A percentile compares a stretch with the other conserved stretches of the same genome.
Conservation (phyloP, 108 stramenopile species). For the Skeletonema tropicum region DNA sequence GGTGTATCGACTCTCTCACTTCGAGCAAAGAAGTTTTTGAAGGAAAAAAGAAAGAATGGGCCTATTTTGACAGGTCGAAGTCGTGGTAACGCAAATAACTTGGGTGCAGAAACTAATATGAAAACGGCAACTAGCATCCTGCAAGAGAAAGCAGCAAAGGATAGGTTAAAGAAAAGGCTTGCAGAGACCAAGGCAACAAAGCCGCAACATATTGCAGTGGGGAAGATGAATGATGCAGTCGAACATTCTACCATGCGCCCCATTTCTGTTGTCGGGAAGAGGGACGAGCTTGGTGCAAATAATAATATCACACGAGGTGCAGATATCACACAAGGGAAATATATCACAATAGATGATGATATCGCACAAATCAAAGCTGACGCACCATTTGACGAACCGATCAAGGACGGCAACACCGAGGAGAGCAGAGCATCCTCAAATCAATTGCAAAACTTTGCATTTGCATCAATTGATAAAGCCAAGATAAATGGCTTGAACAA, state of each 20-base stretch:
- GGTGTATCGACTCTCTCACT: slow-evolving; percentile 33
- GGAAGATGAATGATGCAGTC: background rate
- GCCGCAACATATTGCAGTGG: background rate
- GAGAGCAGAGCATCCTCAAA: background rate
- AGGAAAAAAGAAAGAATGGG: slow-evolving; percentile 30
- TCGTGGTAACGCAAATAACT: background rate
- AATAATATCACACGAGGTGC: background rate
- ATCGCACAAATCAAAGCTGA: slow-evolving; percentile 10
- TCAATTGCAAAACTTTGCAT: slow-evolving; percentile 5
- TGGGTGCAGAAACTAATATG: slow-evolving; percentile 8
- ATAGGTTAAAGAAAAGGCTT: background rate
- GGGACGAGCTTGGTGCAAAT: background rate
- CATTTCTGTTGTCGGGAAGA: background rate
- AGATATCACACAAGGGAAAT: background rate
- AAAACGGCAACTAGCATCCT: slow-evolving; percentile 21
- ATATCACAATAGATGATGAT: background rate
- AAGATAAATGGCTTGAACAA: background rate
- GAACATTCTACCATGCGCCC: background rate
- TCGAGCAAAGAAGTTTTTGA: slow-evolving; percentile 37
- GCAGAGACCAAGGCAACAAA: background rate
- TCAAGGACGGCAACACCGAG: background rate
- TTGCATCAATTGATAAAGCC: background rate
- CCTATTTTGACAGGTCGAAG: background rate
- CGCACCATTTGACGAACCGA: background rate
- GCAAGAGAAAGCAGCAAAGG: slow-evolving; percentile 12